Conservation (phyloP, 495 filamentous ascomycete species). For the Terfezia claveryi region DNA sequence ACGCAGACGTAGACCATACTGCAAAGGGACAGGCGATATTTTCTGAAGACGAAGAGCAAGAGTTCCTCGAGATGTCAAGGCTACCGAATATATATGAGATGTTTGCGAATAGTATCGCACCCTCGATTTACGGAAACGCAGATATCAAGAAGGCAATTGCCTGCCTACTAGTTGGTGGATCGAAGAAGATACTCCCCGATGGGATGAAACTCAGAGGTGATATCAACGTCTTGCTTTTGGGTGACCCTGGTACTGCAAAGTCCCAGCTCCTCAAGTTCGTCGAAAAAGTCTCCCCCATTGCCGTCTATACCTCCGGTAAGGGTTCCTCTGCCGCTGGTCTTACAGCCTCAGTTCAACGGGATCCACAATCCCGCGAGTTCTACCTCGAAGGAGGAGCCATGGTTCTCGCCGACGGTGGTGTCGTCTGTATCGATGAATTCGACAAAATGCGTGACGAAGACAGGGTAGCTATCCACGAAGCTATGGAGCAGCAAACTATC, state of each 20-base stretch:
- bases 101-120: constrained; percentile 82
- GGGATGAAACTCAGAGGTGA: constrained; percentile 97
- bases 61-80: constrained; percentile 82
- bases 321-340: constrained; percentile 96
- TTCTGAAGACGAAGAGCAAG: constrained; percentile 90
- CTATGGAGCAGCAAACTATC: constrained; percentile 99
- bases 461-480: constrained; percentile 96
- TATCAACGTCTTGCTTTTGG: constrained; percentile 92
- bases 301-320: constrained; percentile 98
- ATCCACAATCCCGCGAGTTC: constrained; percentile 80
- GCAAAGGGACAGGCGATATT: constrained; percentile 70
- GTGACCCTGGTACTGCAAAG: constrained; percentile 96
- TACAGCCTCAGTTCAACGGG: constrained; percentile 90
- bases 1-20: constrained; percentile 71
- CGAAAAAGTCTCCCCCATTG: constrained; percentile 87
- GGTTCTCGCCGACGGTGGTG: constrained; percentile 93
- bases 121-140: constrained; percentile 86
- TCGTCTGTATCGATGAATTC: constrained; percentile 99
- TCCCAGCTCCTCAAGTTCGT: constrained; percentile 96
- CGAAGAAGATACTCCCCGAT: constrained; percentile 95
- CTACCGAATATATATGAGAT: constrained; percentile 77
- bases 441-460: constrained; percentile 99
- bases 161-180: constrained; percentile 82
- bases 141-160: constrained; percentile 99
- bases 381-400: constrained; percentile 97